Evolutionary conservation across 2,329 filamentous ascomycete genomes (phyloP), one percentile per base, ranked within the genome.

Genomic region (Achaetomium macrosporum): DNA sequence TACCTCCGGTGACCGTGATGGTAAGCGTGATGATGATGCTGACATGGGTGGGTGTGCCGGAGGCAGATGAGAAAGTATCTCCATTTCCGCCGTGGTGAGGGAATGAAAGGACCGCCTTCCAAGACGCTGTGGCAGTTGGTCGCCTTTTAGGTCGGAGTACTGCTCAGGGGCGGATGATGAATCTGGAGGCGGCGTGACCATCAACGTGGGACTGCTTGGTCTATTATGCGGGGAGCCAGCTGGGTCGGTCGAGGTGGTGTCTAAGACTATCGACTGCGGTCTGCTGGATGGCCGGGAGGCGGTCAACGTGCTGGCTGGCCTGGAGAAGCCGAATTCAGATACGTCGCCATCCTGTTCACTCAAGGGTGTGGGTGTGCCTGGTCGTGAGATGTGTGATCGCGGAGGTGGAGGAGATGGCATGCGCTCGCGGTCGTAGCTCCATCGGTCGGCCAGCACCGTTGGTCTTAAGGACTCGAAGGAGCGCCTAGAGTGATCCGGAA

Each of bases 391-490:
- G 10, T 2, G 44, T 10, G 40, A 2, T 9, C 16, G 1, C 13
- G 33, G 25, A 2, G 49, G 42, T 4, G 50, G 47, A 12, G 47
- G 50, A 10, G 47, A 53, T 31, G 50, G 54, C 54, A 56, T 56
- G 33, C 54, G 50, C 44, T 53, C 42, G 39, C 47, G 47, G 47
- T 56, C 50, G 47, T 56, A 56, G 50, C 50, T 56, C 50, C 54
- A 56, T 44, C 54, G 36, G 41, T 48, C 50, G n/a, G 35, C 10
- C 13, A 53, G 7, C 16, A 37, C 33, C 6, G 43, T 47, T 13
- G 54, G 50, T 9, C 54, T 33, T 31, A 15, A 7, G 7, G 37
- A 15, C 16, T 44, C 25, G 4, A 25, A 25, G 4, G 25, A 25
- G 25, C 25, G 25, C 25, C 25, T 25, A 4, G 25, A 17, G n/a